Evolutionary conservation across 1,284 basidiomycete species (phyloP).

Genomic region (Ceratobasidium sp.): DNA sequence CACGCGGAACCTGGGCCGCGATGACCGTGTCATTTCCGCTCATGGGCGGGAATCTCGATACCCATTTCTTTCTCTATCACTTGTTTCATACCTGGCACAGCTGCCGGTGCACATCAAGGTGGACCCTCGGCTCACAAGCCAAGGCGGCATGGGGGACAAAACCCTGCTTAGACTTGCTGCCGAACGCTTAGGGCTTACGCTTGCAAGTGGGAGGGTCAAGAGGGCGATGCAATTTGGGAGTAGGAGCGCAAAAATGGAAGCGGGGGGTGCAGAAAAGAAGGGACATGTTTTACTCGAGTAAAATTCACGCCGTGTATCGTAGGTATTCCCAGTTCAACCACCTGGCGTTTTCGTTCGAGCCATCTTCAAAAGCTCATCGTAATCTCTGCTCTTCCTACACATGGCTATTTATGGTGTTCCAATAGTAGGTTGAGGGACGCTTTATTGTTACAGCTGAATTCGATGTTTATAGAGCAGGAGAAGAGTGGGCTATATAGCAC

Average conservation of each 20-base stretch:
- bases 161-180: conserved; percentile 81
- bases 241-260: conserved; percentile 89
- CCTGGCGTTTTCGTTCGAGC: neutral
- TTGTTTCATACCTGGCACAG: conserved; percentile 79
- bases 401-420: neutral
- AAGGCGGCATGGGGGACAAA: conserved; percentile 86
- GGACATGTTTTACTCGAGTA: conserved; percentile 34
- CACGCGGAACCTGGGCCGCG: conserved; percentile 89
- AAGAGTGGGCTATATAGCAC: too few species aligned
- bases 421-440: neutral
- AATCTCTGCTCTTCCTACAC: conserved; percentile 57
- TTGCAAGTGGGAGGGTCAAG: conserved; percentile 83
- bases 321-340: neutral
- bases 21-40: conserved; percentile 91
- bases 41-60: conserved; percentile 92
- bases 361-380: conserved; percentile 10
- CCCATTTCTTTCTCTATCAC: conserved; percentile 86
- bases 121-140: conserved; percentile 70
- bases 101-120: conserved; percentile 86
- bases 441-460: neutral
- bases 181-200: conserved; percentile 73
- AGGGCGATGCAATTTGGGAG: conserved; percentile 98
- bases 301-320: neutral
- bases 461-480: neutral
- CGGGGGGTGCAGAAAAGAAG: conserved; percentile 55